Base-by-base conservation (phyloP, 805 yeast genomes). In the Wickerhamiella parazyma region DNA sequence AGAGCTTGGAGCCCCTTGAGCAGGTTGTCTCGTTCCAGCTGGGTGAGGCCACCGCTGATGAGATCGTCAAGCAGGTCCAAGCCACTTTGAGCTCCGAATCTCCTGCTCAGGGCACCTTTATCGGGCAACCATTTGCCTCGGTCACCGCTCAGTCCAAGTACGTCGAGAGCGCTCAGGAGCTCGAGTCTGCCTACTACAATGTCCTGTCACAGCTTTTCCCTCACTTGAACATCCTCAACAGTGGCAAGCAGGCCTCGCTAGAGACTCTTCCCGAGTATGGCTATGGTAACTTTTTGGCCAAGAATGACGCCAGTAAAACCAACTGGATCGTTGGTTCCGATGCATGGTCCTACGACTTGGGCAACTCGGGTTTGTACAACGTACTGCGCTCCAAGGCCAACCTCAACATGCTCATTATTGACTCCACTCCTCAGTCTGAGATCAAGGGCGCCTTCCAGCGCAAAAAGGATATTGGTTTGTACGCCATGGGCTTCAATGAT, bases 301-400 rank as follows among this genome's bases (percentile, higher is more conserved):
- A 64, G 31, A 71, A 74, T 52, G 75, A 75, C 51, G 69, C 71
- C 49, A 5, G 19, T 21, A 26, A 20, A 19, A 25, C 33, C 36
- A 7, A 61, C 63, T 89, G 97, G 97, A 68, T 89, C 47, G 68
- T 89, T 45, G 95, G 96, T 25, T 85, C 95, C 16, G 97, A 89
- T 60, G 76, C 91, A 25, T 89, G 97, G 97, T 73, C 95, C 17
- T 86, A 79, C 58, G 97, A 89, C 64, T 67, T 84, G 53, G 97
- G 97, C 35, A 69, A 81, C 49, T 80, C 95, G 5, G 95, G 96
- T 59, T 78, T 89, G 41, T 96, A 89, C 60, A 79, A 80, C 53
- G 78, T 85, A 3, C 66, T 89, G 36, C 64, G 86, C 21, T 76
- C 87, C 0, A 78, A 78, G 37, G 71, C 76, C 58, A 82, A 85